Evolutionary conservation across 2,329 filamentous ascomycete genomes (phyloP), one percentile per base, ranked within the genome.

Genomic region (Alternaria sp.): DNA sequence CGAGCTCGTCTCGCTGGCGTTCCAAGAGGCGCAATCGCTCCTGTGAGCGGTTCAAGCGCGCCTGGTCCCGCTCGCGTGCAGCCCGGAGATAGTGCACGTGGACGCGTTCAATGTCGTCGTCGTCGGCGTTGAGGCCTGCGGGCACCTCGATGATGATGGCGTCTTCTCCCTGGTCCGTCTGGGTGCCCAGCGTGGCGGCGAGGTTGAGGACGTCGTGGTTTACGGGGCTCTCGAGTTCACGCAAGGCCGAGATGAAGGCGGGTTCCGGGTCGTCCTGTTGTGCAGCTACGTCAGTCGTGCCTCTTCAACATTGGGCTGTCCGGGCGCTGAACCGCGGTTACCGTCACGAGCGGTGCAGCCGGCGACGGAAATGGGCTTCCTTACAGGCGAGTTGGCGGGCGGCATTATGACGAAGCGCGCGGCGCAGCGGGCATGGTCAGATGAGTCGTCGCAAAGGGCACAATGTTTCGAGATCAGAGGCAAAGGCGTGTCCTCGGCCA

Each of bases 181-280:
- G 76, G 20, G 79, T 82, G 62, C 80, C 81, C 43, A 85, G 77
- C 41, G 83, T 85, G 39, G 81, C 75, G 51, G 84, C 82, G 59
- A 85, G 79, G 67, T 85, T 82, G 56, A 83, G 79, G 22, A 75
- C 71, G 64, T 74, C 69, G 42, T 71, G 67, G 64, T 71, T 69
- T 41, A 83, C 81, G 48, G 84, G 81, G 66, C 80, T 83, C 66
- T 83, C 78, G 60, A 85, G 76, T 55, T 79, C 75, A 66, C 78
- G 80, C 59, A 83, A 76, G 57, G 81, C 80, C 54, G 81, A 82
- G 41, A 84, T 78, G 66, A 86, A 85, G 38, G 71, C 74, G 46
- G 73, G 70, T 54, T 76, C 70, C 48, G 66, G 42, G 58, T 73
- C 70, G 59, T 73, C 70, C 74, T 78, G 57, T 51, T 24, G 41